A percentile compares a stretch with the other conserved stretches of the same genome.
phyloP scores from a whole-genome alignment of 768 basidiomycete species.

The Polyporus arcularius region DNA sequence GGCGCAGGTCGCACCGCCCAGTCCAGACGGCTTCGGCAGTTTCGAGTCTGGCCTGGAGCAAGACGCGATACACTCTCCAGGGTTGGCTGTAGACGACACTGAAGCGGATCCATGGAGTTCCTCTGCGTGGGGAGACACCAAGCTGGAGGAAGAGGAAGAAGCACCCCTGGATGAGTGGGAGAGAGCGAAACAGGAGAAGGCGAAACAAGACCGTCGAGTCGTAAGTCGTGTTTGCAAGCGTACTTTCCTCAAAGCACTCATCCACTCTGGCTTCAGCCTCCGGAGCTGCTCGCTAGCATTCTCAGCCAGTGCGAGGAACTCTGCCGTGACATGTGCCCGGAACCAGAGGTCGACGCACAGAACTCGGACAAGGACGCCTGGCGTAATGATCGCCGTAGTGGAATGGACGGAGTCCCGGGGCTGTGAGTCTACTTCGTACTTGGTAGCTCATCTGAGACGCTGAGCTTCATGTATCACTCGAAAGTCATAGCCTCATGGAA shows the following conservation, averaged over 20 bases:
- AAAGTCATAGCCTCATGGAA: slow-evolving; percentile 42
- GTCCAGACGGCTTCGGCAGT: slow-evolving; percentile 57
- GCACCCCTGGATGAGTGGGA: slow-evolving; percentile 68
- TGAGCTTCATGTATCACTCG: neutral
- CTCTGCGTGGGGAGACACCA: slow-evolving; percentile 29
- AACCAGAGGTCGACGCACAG: slow-evolving; percentile 6
- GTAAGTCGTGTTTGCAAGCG: slow-evolving; percentile 45
- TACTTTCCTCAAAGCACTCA: too few relatives aligned
- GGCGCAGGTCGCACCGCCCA: slow-evolving; percentile 27
- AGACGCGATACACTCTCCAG: slow-evolving; percentile 38
- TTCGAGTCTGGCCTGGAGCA: slow-evolving; percentile 53
- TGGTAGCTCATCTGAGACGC: neutral
- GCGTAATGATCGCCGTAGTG: slow-evolving; percentile 40
- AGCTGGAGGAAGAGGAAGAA: slow-evolving; percentile 20
- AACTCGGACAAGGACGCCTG: slow-evolving; percentile 26
- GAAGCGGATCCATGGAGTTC: slow-evolving; percentile 31
- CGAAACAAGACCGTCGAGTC: slow-evolving; percentile 60
- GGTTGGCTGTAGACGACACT: slow-evolving; percentile 27
- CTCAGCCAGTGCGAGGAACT: slow-evolving; percentile 55
- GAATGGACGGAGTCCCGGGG: slow-evolving; percentile 52
- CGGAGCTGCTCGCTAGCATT: slow-evolving; percentile 62
- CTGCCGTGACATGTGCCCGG: slow-evolving; percentile 54
- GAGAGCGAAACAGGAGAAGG: slow-evolving; percentile 55
- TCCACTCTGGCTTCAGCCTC: slow-evolving; percentile 48
- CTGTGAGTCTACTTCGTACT: slow-evolving; percentile 52